phyloP scores from a whole-genome alignment of 176 grass and related monocot genomes.

The Oryza longistaminata region DNA sequence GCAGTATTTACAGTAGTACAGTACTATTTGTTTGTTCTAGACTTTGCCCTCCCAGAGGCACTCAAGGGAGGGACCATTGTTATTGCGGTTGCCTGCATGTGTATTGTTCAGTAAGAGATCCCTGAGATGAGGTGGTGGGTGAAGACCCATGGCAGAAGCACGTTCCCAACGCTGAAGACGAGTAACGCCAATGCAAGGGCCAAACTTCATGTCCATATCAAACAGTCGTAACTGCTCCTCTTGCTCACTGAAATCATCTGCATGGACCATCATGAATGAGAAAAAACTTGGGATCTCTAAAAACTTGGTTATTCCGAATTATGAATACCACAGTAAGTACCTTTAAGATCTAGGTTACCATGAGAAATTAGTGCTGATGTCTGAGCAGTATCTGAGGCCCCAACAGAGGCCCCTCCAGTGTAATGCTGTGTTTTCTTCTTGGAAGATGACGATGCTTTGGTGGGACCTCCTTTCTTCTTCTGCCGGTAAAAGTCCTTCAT shows the following conservation, averaged over 20 bases:
- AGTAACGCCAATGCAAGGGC: slow-evolving; percentile 59
- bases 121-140: slow-evolving; percentile 48
- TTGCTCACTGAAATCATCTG: slow-evolving; percentile 50
- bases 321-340: slow-evolving; percentile 4
- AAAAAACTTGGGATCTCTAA: not conserved
- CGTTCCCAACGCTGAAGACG: slow-evolving; percentile 65
- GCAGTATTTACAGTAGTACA: not conserved
- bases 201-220: slow-evolving; percentile 64
- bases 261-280: not conserved
- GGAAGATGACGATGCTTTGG: slow-evolving; percentile 34
- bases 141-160: slow-evolving; percentile 63
- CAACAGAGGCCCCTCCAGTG: slow-evolving; percentile 38
- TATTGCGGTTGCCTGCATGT: not conserved
- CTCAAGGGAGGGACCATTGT: slow-evolving; percentile 1
- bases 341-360: slow-evolving; percentile 43
- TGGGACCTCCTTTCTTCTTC: slow-evolving; percentile 53
- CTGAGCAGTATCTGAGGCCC: slow-evolving; percentile 34
- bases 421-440: slow-evolving; percentile 51
- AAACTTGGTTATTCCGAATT: not conserved
- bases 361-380: slow-evolving; percentile 44
- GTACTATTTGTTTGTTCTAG: slow-evolving; percentile 13
- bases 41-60: slow-evolving; percentile 72
- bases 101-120: not conserved
- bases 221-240: slow-evolving; percentile 61
- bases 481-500: slow-evolving; percentile 57